Conservation (phyloP, 352 stramenopile genomes). For the Phytophthora crassamura region DNA sequence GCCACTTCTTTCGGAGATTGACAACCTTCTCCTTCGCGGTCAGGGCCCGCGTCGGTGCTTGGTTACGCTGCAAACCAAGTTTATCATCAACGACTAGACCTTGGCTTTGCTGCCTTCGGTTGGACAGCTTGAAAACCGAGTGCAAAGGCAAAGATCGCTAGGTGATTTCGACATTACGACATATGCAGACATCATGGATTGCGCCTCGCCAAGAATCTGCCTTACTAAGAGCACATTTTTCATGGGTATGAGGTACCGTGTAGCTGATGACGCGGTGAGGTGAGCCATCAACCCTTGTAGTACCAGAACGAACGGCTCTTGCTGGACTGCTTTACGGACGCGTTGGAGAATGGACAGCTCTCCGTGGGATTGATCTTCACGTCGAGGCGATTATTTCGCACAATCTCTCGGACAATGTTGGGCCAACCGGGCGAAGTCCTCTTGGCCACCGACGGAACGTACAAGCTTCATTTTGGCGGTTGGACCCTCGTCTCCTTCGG, state of each 20-base stretch:
- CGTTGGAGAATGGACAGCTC: background rate
- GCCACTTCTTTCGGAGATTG: background rate
- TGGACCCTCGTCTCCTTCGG: too few relatives aligned
- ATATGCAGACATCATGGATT: background rate
- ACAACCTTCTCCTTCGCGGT: background rate
- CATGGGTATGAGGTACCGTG: background rate
- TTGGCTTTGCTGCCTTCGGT: too few relatives aligned
- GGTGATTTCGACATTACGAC: background rate
- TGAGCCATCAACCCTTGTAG: background rate
- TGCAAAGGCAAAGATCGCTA: background rate
- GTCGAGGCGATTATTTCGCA: background rate
- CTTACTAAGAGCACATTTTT: background rate
- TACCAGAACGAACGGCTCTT: background rate
- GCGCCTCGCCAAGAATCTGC: background rate
- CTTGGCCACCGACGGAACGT: too few relatives aligned
- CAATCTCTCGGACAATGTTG: background rate
- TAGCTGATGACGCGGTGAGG: background rate
- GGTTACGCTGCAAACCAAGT: too few relatives aligned
- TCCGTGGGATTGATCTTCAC: background rate
- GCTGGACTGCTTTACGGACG: background rate
- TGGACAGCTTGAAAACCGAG: background rate
- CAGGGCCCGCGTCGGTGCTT: background rate
- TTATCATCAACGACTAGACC: too few relatives aligned
- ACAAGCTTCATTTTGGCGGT: too few relatives aligned
- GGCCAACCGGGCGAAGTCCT: too few relatives aligned